phyloP scores from a whole-genome alignment of 2,329 filamentous ascomycete genomes.

The Calonectria multiphialidica region DNA sequence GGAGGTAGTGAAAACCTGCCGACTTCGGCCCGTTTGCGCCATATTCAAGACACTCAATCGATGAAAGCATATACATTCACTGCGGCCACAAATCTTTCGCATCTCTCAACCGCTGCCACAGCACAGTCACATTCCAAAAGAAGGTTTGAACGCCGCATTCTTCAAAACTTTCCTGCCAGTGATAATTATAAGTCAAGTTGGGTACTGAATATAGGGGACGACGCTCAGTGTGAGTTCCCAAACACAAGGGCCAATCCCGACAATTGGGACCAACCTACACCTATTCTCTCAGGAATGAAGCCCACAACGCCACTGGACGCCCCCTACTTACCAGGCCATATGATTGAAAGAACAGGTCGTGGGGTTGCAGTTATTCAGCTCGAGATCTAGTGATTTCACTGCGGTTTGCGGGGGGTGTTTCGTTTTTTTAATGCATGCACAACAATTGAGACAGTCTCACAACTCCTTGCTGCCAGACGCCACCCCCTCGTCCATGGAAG shows the following conservation, averaged over 20 bases:
- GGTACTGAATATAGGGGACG: background rate
- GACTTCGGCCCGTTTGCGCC: background rate
- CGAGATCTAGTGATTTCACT: background rate
- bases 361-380: background rate
- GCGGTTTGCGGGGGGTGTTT: background rate
- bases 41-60: background rate
- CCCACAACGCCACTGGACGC: background rate
- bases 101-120: background rate
- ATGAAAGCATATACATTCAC: background rate
- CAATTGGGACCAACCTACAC: background rate
- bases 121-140: background rate
- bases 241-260: background rate
- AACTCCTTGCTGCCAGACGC: background rate
- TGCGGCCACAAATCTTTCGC: background rate
- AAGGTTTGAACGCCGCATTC: background rate
- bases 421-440: background rate
- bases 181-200: background rate
- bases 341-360: background rate
- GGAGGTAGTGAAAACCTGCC: background rate
- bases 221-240: background rate
- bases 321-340: background rate
- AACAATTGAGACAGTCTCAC: background rate
- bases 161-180: too few relatives aligned
- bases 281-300: background rate
- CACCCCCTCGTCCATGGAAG: background rate